Base-by-base conservation (phyloP, 2,329 filamentous ascomycete species). In the Anthostomella pinea region DNA sequence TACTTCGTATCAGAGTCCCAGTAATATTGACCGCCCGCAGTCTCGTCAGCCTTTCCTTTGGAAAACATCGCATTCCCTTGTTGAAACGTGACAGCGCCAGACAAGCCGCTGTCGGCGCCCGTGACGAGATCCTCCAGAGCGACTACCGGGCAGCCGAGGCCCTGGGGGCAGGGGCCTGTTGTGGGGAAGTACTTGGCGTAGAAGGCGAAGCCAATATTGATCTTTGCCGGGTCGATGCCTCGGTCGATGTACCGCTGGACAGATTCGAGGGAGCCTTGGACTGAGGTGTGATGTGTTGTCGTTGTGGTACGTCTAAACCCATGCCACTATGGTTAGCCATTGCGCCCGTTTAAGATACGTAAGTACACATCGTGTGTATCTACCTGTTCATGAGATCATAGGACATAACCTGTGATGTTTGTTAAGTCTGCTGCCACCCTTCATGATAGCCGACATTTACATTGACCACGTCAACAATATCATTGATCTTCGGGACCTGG, bases 271-370 rank as follows among this genome's bases (percentile, higher is more conserved):
- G 81, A 81, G 8, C 66, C 71, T 10, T 64, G 53, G 6, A 86
- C 66, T n/a, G 78, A 77, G 27, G 73, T 81, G 54, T 85, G 81
- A 58, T 87, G 83, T 21, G 65, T 70, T 3, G 83, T 85, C 8
- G 66, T 55, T 27, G 61, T 77, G 61, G 86, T 77, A 21, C 84
- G 77, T 75, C 64, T 85, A 84, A 68, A 83, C 78, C 37, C 84
- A 58, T 51, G 85, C 81, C 54, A 85, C 85, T 2, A 74, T 72
- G 81, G 86, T 75, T 52, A 73, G 44, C 13, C 21, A n/a, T 6
- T 19, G 7, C 8, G 3, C 19, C 26, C 25, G n/a, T 3, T 10
- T 11, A 16, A 24, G 13, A 17, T 15, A 13, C 15, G 13, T 3
- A 22, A 32, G 13, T 22, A 24, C 7, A 22, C 4, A 15, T n/a